Evolutionary conservation across 1,284 basidiomycete genomes (phyloP).

Genomic region (Tilletia setariae): DNA sequence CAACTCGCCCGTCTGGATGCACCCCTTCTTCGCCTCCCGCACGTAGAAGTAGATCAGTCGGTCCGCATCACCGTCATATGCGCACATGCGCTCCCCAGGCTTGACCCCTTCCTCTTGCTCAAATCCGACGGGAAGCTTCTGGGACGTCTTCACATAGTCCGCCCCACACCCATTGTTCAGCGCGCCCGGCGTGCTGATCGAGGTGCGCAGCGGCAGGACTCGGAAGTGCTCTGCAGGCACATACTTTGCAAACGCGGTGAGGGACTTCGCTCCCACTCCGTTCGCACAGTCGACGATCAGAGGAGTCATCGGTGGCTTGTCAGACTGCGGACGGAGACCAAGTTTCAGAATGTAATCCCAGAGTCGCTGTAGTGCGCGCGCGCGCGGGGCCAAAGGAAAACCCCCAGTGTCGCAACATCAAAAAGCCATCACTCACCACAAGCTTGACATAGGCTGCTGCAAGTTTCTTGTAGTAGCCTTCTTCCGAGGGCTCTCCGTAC

Average conservation of each 20-base stretch:
- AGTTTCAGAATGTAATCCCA: neutral
- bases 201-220: slow-evolving; percentile 40
- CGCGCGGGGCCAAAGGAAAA: too few relatives aligned
- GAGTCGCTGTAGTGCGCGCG: neutral
- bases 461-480: slow-evolving; percentile 84
- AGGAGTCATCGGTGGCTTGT: slow-evolving; percentile 58
- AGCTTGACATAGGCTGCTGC: slow-evolving; percentile 80
- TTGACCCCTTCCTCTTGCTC: slow-evolving; percentile 37
- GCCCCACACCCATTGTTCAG: slow-evolving; percentile 85
- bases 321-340: slow-evolving; percentile 17
- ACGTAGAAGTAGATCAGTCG: slow-evolving; percentile 89
- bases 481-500: slow-evolving; percentile 78
- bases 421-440: slow-evolving; percentile 63
- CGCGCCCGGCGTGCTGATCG: slow-evolving; percentile 65
- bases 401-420: too few relatives aligned
- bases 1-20: slow-evolving; percentile 11
- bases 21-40: slow-evolving; percentile 16
- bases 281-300: slow-evolving; percentile 94
- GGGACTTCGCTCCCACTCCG: slow-evolving; percentile 74
- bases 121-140: slow-evolving; percentile 45
- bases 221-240: slow-evolving; percentile 38
- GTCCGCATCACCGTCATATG: slow-evolving; percentile 96
- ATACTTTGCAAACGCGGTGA: slow-evolving; percentile 42
- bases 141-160: slow-evolving; percentile 87
- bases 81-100: slow-evolving; percentile 74